phyloP scores from a whole-genome alignment of 495 filamentous ascomycete species.

The Aeminium ludgeri region DNA sequence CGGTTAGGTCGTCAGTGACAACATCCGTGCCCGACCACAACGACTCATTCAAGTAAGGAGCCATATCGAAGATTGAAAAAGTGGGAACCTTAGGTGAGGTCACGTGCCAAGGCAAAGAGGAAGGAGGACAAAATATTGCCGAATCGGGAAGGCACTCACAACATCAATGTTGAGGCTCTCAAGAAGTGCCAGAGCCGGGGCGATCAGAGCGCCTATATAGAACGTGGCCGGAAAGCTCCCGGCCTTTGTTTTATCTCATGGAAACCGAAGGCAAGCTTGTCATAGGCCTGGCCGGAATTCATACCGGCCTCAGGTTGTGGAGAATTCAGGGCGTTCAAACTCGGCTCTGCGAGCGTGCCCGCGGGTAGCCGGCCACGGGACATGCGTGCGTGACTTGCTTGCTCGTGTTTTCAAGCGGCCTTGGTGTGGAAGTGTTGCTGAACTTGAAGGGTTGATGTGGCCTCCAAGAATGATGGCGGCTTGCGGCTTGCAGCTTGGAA shows the following conservation, averaged over 20 bases:
- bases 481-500: no score
- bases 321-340: not conserved
- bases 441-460: no score
- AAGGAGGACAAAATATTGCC: not conserved
- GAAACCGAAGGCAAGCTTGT: not conserved
- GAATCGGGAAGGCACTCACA: no score
- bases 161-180: no score
- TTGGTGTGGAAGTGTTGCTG: no score
- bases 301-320: constrained; percentile 3
- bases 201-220: constrained; percentile 1
- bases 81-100: not conserved
- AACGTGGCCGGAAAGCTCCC: constrained; percentile 7
- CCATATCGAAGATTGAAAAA: not conserved
- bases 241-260: not conserved
- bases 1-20: not conserved
- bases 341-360: no score
- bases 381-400: no score
- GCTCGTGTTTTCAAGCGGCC: no score
- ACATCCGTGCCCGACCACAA: not conserved
- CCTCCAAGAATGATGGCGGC: no score
- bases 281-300: constrained; percentile 12
- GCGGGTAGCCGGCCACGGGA: not conserved
- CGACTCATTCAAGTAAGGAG: not conserved
- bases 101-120: not conserved
- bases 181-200: no score